These are phyloP conservation scores for Xerocomellus dryophilus DNA, from an alignment of 768 basidiomycete species.

Conservation along the genomic window DNA sequence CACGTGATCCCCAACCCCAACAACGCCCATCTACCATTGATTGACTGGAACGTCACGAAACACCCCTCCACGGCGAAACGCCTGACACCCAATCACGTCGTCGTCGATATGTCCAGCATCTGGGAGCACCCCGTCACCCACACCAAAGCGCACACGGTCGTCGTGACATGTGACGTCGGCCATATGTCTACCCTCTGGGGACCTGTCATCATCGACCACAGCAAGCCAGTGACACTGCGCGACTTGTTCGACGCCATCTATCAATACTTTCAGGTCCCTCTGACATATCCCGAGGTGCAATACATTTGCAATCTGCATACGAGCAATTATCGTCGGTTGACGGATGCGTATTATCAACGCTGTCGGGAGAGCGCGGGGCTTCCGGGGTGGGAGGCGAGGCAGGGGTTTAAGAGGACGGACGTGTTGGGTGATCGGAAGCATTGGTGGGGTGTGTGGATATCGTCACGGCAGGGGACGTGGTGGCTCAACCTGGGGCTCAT, in stretches of 20 bases:
- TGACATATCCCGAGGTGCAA: conserved; percentile 34
- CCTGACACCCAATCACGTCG: conserved; percentile 27
- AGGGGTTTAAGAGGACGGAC: conserved; percentile 49
- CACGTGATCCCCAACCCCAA: conserved; percentile 33
- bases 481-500: conserved; percentile 46
- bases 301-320: conserved; percentile 18
- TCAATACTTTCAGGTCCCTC: conserved; percentile 43
- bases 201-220: conserved; percentile 42
- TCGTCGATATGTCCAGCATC: conserved; percentile 19
- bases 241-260: conserved; percentile 51
- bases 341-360: conserved; percentile 34
- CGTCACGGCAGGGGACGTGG: conserved; percentile 38
- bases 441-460: conserved; percentile 43
- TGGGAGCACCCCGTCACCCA: conserved; percentile 21
- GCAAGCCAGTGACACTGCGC: conserved; percentile 35
- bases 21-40: conserved; percentile 26
- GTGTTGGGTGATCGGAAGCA: conserved; percentile 43
- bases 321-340: conserved; percentile 21
- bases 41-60: conserved; percentile 38
- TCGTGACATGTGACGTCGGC: conserved; percentile 25
- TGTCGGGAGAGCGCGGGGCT: conserved; percentile 40
- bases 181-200: conserved; percentile 42
- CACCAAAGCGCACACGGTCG: conserved; percentile 19
- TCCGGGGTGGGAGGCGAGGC: conserved; percentile 35
- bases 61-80: conserved; percentile 32